Conservation (phyloP, 2,329 filamentous ascomycete genomes). For the Myriosclerotinia scirpicola region DNA sequence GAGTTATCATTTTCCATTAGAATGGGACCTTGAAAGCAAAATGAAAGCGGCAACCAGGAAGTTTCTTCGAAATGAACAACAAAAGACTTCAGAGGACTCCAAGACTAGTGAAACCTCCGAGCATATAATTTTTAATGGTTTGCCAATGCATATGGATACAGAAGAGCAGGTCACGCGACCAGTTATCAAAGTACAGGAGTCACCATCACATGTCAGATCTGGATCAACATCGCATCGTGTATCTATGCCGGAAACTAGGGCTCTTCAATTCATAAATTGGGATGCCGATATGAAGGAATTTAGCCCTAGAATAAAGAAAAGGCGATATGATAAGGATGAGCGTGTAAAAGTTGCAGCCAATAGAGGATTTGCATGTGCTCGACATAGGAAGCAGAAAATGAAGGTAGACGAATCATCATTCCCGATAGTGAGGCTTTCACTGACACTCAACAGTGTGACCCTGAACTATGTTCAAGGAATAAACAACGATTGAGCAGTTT, state of each 20-base stretch:
- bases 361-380: conserved; percentile 29
- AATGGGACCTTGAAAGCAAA: conserved; percentile 27
- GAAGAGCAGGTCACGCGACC: conserved; percentile 16
- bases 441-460: conserved; percentile 22
- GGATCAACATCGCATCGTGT: conserved; percentile 9
- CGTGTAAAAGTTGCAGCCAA: conserved; percentile 29
- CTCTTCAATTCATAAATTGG: conserved; percentile 23
- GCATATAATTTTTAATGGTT: conserved; percentile 3
- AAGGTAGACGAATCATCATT: conserved; percentile 24
- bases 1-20: conserved; percentile 30
- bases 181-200: conserved; percentile 7
- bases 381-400: conserved; percentile 28
- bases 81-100: conserved; percentile 5
- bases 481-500: conserved; percentile 22
- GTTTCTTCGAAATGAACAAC: conserved; percentile 24
- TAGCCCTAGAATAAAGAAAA: conserved; percentile 24
- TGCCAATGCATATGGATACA: conserved; percentile 8
- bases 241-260: conserved; percentile 19
- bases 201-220: conserved; percentile 15
- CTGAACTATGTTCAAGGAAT: conserved; percentile 23
- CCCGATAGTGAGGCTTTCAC: background rate
- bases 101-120: background rate
- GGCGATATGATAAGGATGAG: conserved; percentile 28
- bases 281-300: conserved; percentile 26
- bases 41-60: conserved; percentile 28